Evolutionary conservation across 1,284 basidiomycete species (phyloP).

Genomic region (Xerocomus amazonicus): DNA sequence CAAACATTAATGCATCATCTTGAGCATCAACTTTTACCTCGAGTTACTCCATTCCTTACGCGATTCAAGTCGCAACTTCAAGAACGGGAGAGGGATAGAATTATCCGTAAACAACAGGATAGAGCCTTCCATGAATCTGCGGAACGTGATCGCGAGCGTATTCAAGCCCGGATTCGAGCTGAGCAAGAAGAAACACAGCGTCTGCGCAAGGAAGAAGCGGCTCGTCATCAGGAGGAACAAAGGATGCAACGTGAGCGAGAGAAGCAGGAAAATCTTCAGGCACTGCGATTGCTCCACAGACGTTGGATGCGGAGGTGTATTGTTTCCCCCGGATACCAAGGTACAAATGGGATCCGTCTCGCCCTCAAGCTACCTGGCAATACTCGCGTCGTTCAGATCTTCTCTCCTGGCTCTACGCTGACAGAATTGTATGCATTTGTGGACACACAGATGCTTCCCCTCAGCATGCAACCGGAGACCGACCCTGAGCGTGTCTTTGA

Average conservation of each 20-base stretch:
- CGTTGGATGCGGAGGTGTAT: slow-evolving; percentile 44
- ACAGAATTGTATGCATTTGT: slow-evolving; percentile 69
- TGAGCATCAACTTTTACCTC: slow-evolving; percentile 69
- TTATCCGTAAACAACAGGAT: slow-evolving; percentile 80
- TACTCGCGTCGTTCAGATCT: slow-evolving; percentile 54
- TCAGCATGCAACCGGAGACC: slow-evolving; percentile 33
- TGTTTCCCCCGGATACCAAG: slow-evolving; percentile 35
- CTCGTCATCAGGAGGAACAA: slow-evolving; percentile 26
- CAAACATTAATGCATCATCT: slow-evolving; percentile 64
- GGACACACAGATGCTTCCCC: slow-evolving; percentile 50
- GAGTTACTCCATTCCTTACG: slow-evolving; percentile 70
- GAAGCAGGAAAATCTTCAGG: slow-evolving; percentile 30
- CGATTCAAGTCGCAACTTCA: slow-evolving; percentile 51
- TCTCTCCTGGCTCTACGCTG: slow-evolving; percentile 49
- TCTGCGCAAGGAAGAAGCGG: slow-evolving; percentile 31
- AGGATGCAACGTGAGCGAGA: slow-evolving; percentile 32
- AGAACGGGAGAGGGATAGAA: slow-evolving; percentile 62
- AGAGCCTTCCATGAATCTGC: slow-evolving; percentile 68
- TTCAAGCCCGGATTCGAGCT: slow-evolving; percentile 49
- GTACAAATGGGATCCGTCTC: slow-evolving; percentile 46
- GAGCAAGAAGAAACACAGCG: slow-evolving; percentile 39
- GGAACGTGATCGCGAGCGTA: slow-evolving; percentile 66
- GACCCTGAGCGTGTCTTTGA: slow-evolving; percentile 45
- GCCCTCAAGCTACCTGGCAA: slow-evolving; percentile 70
- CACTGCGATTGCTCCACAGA: slow-evolving; percentile 45